These are phyloP conservation scores for Cunninghamia lanceolata DNA, from an alignment of 75 land plant species.

Conservation along the genomic window DNA sequence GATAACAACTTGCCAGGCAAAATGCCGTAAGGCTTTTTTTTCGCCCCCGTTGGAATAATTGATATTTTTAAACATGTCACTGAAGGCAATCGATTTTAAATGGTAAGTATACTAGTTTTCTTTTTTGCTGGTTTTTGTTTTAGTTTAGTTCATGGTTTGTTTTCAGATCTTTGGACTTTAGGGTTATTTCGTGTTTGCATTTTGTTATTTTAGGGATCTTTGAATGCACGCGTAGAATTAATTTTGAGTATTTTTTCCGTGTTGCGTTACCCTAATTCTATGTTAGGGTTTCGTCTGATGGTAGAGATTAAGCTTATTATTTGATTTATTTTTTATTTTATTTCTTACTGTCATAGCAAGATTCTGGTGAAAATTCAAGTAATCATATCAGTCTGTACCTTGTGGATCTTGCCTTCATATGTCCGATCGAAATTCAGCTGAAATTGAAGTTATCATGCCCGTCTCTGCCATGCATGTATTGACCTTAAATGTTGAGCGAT, in stretches of 20 bases:
- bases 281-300: neutral
- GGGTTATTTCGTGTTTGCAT: neutral
- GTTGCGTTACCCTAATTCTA: neutral
- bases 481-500: neutral
- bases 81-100: conserved; percentile 2
- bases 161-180: neutral
- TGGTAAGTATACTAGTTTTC: neutral
- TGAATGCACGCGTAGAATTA: too few relatives aligned
- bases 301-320: neutral
- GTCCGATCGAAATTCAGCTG: neutral
- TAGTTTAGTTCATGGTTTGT: neutral
- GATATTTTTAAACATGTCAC: neutral
- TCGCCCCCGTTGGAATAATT: neutral
- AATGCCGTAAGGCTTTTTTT: neutral
- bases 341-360: neutral
- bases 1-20: neutral
- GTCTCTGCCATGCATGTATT: neutral
- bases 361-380: neutral
- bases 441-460: neutral
- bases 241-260: neutral
- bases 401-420: neutral
- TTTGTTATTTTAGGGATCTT: neutral
- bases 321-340: neutral
- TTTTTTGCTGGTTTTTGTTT: neutral
- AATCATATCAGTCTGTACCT: neutral